phyloP scores from a whole-genome alignment of 768 basidiomycete species.

The Amyloporia xantha region DNA sequence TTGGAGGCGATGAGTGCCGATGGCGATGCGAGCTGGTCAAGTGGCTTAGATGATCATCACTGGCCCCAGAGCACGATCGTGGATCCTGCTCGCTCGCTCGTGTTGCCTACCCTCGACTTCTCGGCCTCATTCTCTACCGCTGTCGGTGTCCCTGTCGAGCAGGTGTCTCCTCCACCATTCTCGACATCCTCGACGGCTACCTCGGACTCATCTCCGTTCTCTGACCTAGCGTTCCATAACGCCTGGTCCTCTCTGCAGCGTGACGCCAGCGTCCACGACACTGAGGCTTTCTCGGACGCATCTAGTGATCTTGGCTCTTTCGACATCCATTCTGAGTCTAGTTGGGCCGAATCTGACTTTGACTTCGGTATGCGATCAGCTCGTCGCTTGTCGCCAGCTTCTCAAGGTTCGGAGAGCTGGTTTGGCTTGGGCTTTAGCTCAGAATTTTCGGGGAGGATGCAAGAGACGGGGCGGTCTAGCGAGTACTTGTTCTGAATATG shows the following conservation, averaged over 20 bases:
- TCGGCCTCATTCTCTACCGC: conserved; percentile 41
- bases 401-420: background rate
- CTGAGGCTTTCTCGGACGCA: conserved; percentile 1
- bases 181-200: conserved; percentile 7
- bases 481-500: conserved; percentile 19
- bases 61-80: conserved; percentile 19
- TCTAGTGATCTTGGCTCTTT: conserved; percentile 3
- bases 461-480: conserved; percentile 12
- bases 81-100: conserved; percentile 61
- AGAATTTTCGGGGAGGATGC: conserved; percentile 25
- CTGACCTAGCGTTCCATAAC: conserved; percentile 21
- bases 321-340: conserved; percentile 19
- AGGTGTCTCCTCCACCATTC: conserved; percentile 10
- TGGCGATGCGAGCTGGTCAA: conserved; percentile 5
- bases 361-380: background rate
- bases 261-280: conserved; percentile 1
- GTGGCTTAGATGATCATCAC: conserved; percentile 5
- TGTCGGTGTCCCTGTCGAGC: no score
- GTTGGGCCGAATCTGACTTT: conserved; percentile 19
- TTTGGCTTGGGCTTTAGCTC: conserved; percentile 23
- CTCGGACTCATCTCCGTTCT: conserved; percentile 6
- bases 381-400: background rate
- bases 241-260: conserved; percentile 14
- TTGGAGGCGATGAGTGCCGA: conserved; percentile 23
- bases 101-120: conserved; percentile 74